Base-by-base conservation (phyloP, 805 yeast genomes). In the Candida chauliodis region DNA sequence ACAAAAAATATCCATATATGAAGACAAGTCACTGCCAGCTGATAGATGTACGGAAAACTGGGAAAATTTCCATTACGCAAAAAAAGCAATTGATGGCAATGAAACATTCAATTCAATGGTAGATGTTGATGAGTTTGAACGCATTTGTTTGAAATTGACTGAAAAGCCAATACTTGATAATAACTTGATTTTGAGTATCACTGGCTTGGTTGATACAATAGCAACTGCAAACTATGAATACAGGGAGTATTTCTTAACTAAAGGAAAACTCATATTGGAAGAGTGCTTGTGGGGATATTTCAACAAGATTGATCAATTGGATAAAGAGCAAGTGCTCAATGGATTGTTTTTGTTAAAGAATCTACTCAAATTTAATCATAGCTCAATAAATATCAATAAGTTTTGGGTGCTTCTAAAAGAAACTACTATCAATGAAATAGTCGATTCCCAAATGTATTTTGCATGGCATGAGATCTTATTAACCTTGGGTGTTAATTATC, bases 21-120 rank as follows among this genome's bases (percentile, higher is more conserved):
- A 68, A 34, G 76, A 70, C 44, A 63, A 56, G 36, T 48, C 59
- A 4, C 61, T 64, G 3, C 69, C 74, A 8, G 65, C 11, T 58
- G 57, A 3, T 68, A 40, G 57, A 58, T 34, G 53, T 63, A 34
- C 4, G 61, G 60, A 4, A 43, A 57, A 68, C 35, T 68, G 75
- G 66, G 62, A 64, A 46, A 66, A 56, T 51, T 65, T 54, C 43
- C 70, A 56, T 52, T 49, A 57, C 18, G 64, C 64, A 6, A 59
- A 42, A 17, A 13, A 5, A 16, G n/a, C 20, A 2, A 11, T 14
- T 30, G 18, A 23, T 8, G 37, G 30, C 8, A 8, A 19, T 3
- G 20, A 20, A 9, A 23, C 10, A 24, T 23, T 17, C 8, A 34
- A 34, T 20, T 24, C 15, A 23, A 18, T 7, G 4, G 9, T 34